phyloP scores from a whole-genome alignment of 352 stramenopile species.

The Pseudoperonospora humuli region DNA sequence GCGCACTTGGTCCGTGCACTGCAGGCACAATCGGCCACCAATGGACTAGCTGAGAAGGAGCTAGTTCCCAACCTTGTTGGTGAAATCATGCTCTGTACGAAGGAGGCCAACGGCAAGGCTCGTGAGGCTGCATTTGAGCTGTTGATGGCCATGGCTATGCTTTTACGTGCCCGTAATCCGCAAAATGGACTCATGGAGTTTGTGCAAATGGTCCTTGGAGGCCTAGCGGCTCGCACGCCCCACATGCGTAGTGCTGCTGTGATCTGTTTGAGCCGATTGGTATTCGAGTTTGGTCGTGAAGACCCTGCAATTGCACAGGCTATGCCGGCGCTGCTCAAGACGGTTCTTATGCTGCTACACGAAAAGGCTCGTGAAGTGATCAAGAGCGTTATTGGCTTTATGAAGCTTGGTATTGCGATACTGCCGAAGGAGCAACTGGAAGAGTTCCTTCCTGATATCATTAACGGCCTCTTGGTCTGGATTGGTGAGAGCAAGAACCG shows the following conservation, averaged over 20 bases:
- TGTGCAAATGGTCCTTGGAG: conserved; percentile 90
- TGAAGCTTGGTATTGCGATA: conserved; percentile 92
- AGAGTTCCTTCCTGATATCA: conserved; percentile 87
- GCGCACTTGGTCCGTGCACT: conserved; percentile 74
- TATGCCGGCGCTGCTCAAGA: conserved; percentile 88
- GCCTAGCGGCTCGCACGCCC: conserved; percentile 87
- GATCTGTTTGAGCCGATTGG: conserved; percentile 89
- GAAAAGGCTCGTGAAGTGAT: conserved; percentile 94
- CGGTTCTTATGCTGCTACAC: conserved; percentile 88
- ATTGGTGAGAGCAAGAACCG: conserved; percentile 92
- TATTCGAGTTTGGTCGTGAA: conserved; percentile 90
- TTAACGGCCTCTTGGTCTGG: conserved; percentile 89
- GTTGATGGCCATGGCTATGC: conserved; percentile 74
- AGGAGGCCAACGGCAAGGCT: conserved; percentile 94
- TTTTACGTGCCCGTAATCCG: conserved; percentile 54
- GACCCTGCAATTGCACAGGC: conserved; percentile 55
- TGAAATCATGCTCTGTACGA: conserved; percentile 95
- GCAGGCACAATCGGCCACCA: conserved; percentile 44
- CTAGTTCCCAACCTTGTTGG: conserved; percentile 89
- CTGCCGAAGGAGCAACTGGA: conserved; percentile 85
- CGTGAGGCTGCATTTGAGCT: conserved; percentile 82
- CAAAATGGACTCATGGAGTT: conserved; percentile 81
- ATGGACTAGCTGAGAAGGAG: conserved; percentile 52
- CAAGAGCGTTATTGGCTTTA: conserved; percentile 94
- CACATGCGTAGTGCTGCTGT: conserved; percentile 95